Percentiles rank a stretch among this genome's conserved stretches.
Conservation (phyloP, 495 filamentous ascomycete species). For the Pseudotulostoma volvatum region DNA sequence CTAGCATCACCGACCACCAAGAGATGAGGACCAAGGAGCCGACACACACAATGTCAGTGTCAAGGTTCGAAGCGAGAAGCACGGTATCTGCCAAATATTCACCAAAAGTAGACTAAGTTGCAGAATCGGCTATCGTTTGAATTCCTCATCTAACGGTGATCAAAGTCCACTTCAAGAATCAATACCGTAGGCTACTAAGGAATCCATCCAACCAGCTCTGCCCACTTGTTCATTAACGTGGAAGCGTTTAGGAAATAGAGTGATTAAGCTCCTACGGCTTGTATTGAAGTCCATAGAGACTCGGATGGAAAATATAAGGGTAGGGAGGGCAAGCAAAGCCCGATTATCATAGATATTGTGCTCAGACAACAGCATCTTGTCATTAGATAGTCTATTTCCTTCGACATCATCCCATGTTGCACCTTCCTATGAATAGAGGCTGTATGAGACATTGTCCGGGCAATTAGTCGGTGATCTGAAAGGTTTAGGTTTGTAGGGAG, state of each 20-base stretch:
- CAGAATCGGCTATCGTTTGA: conserved; percentile 45
- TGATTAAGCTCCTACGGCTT: conserved; percentile 42
- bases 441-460: too few relatives aligned
- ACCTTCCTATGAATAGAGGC: neutral
- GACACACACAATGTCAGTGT: conserved; percentile 37
- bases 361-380: conserved; percentile 39
- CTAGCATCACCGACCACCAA: conserved; percentile 60
- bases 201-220: conserved; percentile 43
- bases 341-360: conserved; percentile 42
- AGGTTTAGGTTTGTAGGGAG: too few relatives aligned
- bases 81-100: conserved; percentile 50
- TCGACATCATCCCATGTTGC: neutral
- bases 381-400: conserved; percentile 10
- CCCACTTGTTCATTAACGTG: conserved; percentile 39
- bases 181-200: conserved; percentile 50
- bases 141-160: conserved; percentile 57
- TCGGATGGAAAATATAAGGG: conserved; percentile 50
- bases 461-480: too few relatives aligned
- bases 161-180: conserved; percentile 59
- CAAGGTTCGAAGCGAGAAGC: conserved; percentile 46
- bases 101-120: conserved; percentile 45
- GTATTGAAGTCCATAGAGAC: conserved; percentile 66
- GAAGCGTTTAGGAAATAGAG: conserved; percentile 38
- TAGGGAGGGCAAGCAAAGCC: conserved; percentile 37
- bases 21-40: conserved; percentile 45